Evolutionary conservation across 108 stramenopile species (phyloP), one percentile per base, ranked within the genome.

Genomic region (Cyclotella baltica): DNA sequence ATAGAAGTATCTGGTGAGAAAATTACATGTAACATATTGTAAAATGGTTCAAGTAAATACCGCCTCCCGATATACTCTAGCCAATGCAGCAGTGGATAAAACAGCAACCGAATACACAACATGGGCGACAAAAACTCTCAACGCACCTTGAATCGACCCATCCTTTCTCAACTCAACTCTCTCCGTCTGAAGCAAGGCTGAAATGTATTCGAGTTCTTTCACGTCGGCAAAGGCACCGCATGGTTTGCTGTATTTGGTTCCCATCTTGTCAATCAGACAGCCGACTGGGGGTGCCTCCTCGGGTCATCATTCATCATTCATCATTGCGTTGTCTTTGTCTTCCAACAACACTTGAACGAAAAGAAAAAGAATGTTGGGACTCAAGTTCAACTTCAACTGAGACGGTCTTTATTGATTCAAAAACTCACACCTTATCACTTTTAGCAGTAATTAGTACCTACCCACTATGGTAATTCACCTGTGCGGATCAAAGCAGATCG

Each of bases 181-280:
- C 50, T 76, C 70, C 25, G 80, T 84, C 33, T 84, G 78, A 23
- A 83, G 84, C 22, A 90, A 56, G 11, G 86, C 88, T 5, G 70
- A 76, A 33, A 90, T 85, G 56, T 90, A 90, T 55, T 90, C 87
- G 8, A 90, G 76, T 67, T 90, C 89, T 48, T 85, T 88, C 11
- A 85, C 75, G 77, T 88, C 89, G 10, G 84, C 83, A 10, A 46
- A 52, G 9, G 87, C 87, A 15, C 88, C 88, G 18, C 81, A 73
- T 29, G 83, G 84, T 16, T 25, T 77, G 58, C 50, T 61, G 5
- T 72, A 64, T n/a, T 62, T 53, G 36, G 63, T 25, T 27, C 72
- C 64, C 80, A 81, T 81, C 33, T 20, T 65, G 13, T 65, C 23
- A 1, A 3, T 55, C 13, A 1, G 22, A 4, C 2, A 6, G 18